These are phyloP conservation scores for Bolboschoenoplectus hybrid DNA, from an alignment of 202 grass and related monocot genomes.

Conservation along the genomic window DNA sequence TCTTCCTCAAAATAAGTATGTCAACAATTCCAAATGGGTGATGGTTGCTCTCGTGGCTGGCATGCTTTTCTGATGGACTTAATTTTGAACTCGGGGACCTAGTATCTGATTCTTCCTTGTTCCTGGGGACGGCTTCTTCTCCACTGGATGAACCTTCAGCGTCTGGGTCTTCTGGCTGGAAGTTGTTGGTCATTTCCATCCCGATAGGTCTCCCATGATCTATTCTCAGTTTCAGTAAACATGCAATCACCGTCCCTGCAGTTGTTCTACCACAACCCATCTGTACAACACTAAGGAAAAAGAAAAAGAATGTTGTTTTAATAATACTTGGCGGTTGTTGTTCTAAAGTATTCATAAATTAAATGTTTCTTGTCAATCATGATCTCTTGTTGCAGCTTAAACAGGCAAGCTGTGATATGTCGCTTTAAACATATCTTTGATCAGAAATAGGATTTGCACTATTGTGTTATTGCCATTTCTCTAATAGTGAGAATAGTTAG, in stretches of 20 bases:
- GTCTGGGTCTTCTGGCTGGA: slow-evolving; percentile 51
- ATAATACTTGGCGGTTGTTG: background rate
- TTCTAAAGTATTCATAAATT: background rate
- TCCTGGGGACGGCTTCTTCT: slow-evolving; percentile 64
- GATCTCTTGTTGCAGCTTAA: background rate
- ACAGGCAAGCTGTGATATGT: background rate
- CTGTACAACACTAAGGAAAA: slow-evolving; percentile 44
- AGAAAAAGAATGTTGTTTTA: slow-evolving; percentile 24
- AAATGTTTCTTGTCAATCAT: background rate
- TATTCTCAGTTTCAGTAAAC: slow-evolving; percentile 79
- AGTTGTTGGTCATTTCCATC: slow-evolving; percentile 52
- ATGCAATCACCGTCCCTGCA: slow-evolving; percentile 94
- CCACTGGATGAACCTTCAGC: slow-evolving; percentile 58
- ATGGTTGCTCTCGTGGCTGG: slow-evolving; percentile 45
- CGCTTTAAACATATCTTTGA: background rate
- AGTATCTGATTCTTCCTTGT: slow-evolving; percentile 54
- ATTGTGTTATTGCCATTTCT: too few relatives aligned
- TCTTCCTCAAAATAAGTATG: slow-evolving; percentile 88
- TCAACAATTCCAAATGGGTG: slow-evolving; percentile 81
- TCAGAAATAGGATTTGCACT: background rate
- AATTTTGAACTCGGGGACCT: slow-evolving; percentile 11
- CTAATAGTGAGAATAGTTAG: too few relatives aligned
- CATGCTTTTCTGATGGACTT: slow-evolving; percentile 45
- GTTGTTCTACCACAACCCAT: slow-evolving; percentile 97
- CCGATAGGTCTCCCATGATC: slow-evolving; percentile 83